phyloP scores from a whole-genome alignment of 352 stramenopile species.

The Poterioochromonas sp. region DNA sequence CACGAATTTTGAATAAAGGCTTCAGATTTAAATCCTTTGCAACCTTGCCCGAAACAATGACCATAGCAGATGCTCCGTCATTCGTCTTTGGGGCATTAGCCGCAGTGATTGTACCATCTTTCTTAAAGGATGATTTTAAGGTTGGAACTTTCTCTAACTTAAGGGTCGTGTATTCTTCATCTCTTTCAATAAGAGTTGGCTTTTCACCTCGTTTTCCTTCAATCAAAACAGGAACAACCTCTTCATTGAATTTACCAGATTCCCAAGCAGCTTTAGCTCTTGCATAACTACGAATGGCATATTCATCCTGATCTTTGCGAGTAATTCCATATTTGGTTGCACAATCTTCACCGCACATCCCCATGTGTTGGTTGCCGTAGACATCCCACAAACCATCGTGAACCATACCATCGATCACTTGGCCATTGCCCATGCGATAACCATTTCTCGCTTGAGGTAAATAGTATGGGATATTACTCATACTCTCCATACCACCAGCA shows the following conservation, averaged over 20 bases:
- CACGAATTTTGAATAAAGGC: constrained; percentile 56
- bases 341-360: constrained; percentile 88
- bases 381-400: constrained; percentile 92
- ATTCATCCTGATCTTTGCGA: constrained; percentile 88
- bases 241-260: constrained; percentile 62
- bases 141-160: constrained; percentile 76
- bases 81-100: constrained; percentile 91
- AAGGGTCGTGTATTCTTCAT: constrained; percentile 84
- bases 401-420: constrained; percentile 79
- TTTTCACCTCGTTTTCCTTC: constrained; percentile 51
- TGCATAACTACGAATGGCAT: constrained; percentile 81
- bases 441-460: constrained; percentile 75
- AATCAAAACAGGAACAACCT: constrained; percentile 80
- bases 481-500: constrained; percentile 90
- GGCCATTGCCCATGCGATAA: constrained; percentile 78
- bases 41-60: constrained; percentile 84
- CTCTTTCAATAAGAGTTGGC: constrained; percentile 58
- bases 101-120: constrained; percentile 88
- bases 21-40: constrained; percentile 64
- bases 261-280: constrained; percentile 54
- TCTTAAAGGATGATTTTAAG: constrained; percentile 84
- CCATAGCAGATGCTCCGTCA: constrained; percentile 86
- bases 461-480: constrained; percentile 96
- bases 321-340: constrained; percentile 74
- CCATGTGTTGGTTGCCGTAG: constrained; percentile 78